Evolutionary conservation across 768 basidiomycete species (phyloP).

Genomic region (Naganishia antarctica): DNA sequence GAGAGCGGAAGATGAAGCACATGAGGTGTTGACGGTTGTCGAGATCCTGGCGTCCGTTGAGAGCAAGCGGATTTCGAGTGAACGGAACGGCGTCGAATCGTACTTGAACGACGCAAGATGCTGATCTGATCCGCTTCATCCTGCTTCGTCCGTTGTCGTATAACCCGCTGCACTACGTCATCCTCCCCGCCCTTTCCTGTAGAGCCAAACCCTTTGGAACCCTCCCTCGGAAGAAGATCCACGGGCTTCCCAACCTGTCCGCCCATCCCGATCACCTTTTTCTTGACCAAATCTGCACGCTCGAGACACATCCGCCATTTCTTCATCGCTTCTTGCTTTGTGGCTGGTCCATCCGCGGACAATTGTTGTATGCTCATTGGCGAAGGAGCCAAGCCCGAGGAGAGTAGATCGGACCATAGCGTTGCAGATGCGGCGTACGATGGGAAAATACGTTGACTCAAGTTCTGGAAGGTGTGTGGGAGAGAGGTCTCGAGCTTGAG

Average conservation of each 20-base stretch:
- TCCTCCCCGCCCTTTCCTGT: constrained; percentile 30
- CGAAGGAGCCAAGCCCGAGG: constrained; percentile 21
- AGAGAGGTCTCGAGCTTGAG: constrained; percentile 22
- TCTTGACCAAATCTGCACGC: constrained; percentile 46
- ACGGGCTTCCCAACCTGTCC: constrained; percentile 24
- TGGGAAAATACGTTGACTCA: constrained; percentile 18
- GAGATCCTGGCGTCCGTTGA: no score
- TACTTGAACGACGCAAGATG: neutral
- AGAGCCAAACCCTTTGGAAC: no score
- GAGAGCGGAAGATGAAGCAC: constrained; percentile 11
- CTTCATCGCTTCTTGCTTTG: constrained; percentile 31
- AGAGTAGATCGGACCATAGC: constrained; percentile 26
- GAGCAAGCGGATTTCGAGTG: no score
- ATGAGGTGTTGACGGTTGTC: no score
- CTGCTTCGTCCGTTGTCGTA: neutral
- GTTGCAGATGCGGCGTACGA: constrained; percentile 21
- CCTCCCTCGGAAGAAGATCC: neutral
- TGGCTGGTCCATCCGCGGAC: neutral
- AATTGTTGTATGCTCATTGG: neutral
- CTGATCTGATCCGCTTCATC: constrained; percentile 19
- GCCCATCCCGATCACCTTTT: constrained; percentile 37
- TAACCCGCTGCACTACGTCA: neutral
- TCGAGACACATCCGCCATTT: constrained; percentile 47
- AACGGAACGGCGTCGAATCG: neutral
- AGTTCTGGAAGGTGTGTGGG: constrained; percentile 5